These are phyloP conservation scores for Sugiyamaella qingdaonensis DNA, from an alignment of 805 yeast species.

Conservation along the genomic window DNA sequence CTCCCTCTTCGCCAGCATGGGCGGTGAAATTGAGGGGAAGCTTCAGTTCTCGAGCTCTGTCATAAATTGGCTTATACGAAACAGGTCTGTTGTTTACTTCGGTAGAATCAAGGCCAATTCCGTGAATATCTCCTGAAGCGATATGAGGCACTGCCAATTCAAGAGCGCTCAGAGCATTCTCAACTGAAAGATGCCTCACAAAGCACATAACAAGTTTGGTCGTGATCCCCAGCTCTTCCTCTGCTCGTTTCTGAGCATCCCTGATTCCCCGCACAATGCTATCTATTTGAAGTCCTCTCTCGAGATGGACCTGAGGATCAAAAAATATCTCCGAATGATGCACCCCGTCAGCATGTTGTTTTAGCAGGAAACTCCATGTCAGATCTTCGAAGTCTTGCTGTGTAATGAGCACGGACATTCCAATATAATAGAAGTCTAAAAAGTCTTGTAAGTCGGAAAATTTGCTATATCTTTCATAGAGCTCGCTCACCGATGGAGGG, in stretches of 20 bases:
- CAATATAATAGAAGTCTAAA: constrained; percentile 72
- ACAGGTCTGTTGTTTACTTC: constrained; percentile 77
- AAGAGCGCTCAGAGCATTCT: constrained; percentile 55
- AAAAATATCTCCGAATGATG: constrained; percentile 73
- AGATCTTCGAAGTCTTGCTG: constrained; percentile 74
- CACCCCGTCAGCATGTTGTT: constrained; percentile 26
- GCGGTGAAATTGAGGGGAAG: constrained; percentile 66
- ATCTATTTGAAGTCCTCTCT: constrained; percentile 57
- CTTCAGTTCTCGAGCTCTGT: constrained; percentile 42
- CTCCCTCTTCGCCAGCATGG: constrained; percentile 90
- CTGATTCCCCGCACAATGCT: constrained; percentile 61
- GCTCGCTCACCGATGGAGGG: constrained; percentile 55
- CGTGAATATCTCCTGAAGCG: constrained; percentile 58
- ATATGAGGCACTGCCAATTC: constrained; percentile 49
- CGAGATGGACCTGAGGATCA: constrained; percentile 82
- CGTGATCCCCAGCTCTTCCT: constrained; percentile 54
- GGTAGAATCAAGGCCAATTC: constrained; percentile 77
- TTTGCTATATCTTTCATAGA: constrained; percentile 53
- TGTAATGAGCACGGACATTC: constrained; percentile 66
- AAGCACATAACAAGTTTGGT: constrained; percentile 78
- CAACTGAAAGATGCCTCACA: constrained; percentile 67
- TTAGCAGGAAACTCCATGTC: constrained; percentile 43
- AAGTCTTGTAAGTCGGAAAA: constrained; percentile 74
- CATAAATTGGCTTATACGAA: constrained; percentile 61
- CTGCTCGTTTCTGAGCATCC: constrained; percentile 63